Evolutionary conservation across 1,284 basidiomycete genomes (phyloP).

Genomic region (Rhodotorula sp.): DNA sequence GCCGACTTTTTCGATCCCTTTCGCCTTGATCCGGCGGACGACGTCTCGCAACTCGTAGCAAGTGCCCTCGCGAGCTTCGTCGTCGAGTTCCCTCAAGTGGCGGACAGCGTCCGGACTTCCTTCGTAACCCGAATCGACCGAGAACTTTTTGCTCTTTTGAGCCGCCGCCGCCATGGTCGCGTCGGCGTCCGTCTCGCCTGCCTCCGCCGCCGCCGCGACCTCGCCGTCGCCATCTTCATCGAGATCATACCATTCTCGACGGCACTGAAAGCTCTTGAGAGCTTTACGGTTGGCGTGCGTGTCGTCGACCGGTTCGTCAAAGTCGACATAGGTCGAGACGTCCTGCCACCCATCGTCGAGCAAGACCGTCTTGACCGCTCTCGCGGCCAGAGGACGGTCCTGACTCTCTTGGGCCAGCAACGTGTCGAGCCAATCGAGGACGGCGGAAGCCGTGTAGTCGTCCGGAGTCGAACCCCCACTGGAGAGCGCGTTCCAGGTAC

Average conservation of each 20-base stretch:
- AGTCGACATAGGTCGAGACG: constrained; percentile 12
- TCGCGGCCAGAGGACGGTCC: constrained; percentile 1
- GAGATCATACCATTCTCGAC: constrained; percentile 22
- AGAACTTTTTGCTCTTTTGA: not conserved
- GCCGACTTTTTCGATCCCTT: constrained; percentile 36
- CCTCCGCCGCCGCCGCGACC: not conserved
- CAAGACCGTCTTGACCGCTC: constrained; percentile 31
- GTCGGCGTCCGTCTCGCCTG: not conserved
- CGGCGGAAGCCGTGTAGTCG: constrained; percentile 31
- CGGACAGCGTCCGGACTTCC: not conserved
- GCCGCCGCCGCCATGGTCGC: not conserved
- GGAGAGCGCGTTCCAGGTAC: constrained; percentile 43
- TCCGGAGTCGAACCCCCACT: not conserved
- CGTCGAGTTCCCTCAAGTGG: not conserved
- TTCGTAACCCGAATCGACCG: constrained; percentile 10
- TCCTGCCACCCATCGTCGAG: constrained; percentile 45
- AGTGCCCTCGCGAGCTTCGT: constrained; percentile 12
- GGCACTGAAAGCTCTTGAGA: constrained; percentile 18
- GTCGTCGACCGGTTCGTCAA: not conserved
- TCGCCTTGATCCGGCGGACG: constrained; percentile 25
- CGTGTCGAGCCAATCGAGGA: constrained; percentile 28
- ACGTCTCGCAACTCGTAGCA: constrained; percentile 19
- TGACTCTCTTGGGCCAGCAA: not conserved
- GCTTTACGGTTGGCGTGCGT: constrained; percentile 5
- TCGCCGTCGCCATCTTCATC: not conserved